Percentiles rank a stretch among this genome's conserved stretches.
phyloP scores from a whole-genome alignment of 2,329 filamentous ascomycete species.

The Aspergillus fumigatiaffinis region DNA sequence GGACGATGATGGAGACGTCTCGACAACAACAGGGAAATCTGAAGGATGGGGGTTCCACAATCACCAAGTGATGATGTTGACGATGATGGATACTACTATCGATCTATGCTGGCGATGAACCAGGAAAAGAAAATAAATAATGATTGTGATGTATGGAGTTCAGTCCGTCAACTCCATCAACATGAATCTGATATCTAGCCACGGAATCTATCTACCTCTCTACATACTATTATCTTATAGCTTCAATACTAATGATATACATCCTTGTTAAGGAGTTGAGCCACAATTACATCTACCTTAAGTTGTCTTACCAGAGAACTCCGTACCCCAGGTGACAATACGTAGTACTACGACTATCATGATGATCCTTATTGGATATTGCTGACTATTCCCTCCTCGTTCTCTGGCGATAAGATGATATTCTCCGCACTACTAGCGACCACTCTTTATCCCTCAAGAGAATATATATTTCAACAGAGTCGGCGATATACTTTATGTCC shows the following conservation, averaged over 20 bases:
- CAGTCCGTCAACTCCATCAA: not conserved
- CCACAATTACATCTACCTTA: no score
- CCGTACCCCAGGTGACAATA: not conserved
- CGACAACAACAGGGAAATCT: conserved; percentile 4
- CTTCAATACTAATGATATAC: not conserved
- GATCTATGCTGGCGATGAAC: not conserved
- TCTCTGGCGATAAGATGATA: not conserved
- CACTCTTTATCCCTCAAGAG: not conserved
- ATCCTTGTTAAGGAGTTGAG: no score
- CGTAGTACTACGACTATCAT: not conserved
- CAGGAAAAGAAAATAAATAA: not conserved
- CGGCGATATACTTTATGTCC: not conserved
- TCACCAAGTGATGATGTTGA: not conserved
- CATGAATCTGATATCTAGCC: not conserved
- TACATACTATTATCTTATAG: no score
- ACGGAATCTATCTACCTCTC: not conserved
- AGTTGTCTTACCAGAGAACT: no score
- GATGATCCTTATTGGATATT: not conserved
- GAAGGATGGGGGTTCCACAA: not conserved
- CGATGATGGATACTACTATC: not conserved
- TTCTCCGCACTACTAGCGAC: not conserved
- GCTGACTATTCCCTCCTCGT: not conserved
- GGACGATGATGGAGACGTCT: conserved; percentile 3
- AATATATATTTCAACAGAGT: not conserved
- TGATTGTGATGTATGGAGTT: not conserved